Evolutionary conservation across 148 eudicot genomes (phyloP), one percentile per base, ranked within the genome.

Genomic region (Silene uniflora): DNA sequence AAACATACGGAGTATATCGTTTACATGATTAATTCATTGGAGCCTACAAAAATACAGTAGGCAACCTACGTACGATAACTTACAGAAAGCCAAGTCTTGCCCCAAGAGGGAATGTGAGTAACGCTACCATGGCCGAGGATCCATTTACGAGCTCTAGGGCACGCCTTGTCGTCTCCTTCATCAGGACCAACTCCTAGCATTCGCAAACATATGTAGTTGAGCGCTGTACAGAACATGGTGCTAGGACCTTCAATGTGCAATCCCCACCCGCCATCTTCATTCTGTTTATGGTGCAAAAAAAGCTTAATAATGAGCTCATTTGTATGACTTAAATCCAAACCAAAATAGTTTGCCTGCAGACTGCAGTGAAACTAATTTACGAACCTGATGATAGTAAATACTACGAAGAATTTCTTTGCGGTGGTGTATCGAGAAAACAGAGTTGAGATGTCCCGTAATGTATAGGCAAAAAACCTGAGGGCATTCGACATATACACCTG

Each of bases 201-300:
- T 1, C 89, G 81, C 74, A 87, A 78, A 60, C 85, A 84, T 11
- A 86, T 79, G 81, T 86, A 86, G 47, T 71, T 81, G 4, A 83
- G 74, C 11, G 79, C 73, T 2, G 87, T 84, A 62, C 86, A 65
- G 58, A 87, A 84, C 86, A 87, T 85, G 63, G 80, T 83, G 78
- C 87, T 84, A 39, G 84, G 87, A 16, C 87, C 89, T 81, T 85
- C 89, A 10, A 82, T 78, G 71, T 87, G 87, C 12, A 84, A 32
- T 25, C 87, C 89, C 89, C 89, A 87, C 5, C 89, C 89, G 24
- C 89, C 89, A 76, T 87, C 89, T 74, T 87, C 81, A 47, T 87
- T 84, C 89, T 86, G 35, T 9, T 47, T 47, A 47, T 32, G 4
- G 4, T 0, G 35, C 35, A 32, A 32, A 32, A 32, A 32, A 32